These are phyloP conservation scores for Fusarium sp. DNA, from an alignment of 2,329 filamentous ascomycete species.

Conservation along the genomic window DNA sequence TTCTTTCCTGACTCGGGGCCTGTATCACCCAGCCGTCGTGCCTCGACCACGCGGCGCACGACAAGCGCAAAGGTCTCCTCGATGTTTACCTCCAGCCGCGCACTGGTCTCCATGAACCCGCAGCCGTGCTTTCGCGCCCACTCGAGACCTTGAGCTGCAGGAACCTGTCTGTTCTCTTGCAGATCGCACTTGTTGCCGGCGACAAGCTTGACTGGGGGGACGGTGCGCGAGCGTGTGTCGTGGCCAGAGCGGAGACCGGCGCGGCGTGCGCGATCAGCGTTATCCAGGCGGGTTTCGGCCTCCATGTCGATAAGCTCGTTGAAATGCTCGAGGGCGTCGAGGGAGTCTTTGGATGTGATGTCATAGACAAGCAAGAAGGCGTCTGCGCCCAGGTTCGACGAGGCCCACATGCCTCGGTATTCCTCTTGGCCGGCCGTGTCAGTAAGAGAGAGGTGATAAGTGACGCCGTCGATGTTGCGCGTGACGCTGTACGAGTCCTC, in stretches of 20 bases:
- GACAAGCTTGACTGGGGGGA: constrained; percentile 83
- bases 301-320: constrained; percentile 89
- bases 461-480: constrained; percentile 82
- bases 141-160: constrained; percentile 78
- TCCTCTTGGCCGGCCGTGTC: constrained; percentile 93
- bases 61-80: constrained; percentile 87
- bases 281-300: constrained; percentile 76
- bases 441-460: constrained; percentile 82
- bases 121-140: constrained; percentile 81
- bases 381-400: constrained; percentile 81
- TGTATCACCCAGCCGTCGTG: constrained; percentile 63
- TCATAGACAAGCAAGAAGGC: constrained; percentile 91
- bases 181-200: constrained; percentile 90
- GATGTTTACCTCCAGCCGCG: constrained; percentile 86
- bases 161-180: constrained; percentile 75
- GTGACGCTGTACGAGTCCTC: constrained; percentile 89
- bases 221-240: constrained; percentile 61
- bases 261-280: constrained; percentile 65
- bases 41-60: constrained; percentile 72
- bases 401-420: constrained; percentile 88
- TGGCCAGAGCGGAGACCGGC: constrained; percentile 55
- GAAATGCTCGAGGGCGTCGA: constrained; percentile 82
- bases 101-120: constrained; percentile 92
- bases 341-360: constrained; percentile 77
- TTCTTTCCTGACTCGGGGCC: constrained; percentile 60